These are phyloP conservation scores for Potentilla sterilis DNA, from an alignment of 306 rosid species.

Conservation along the genomic window DNA sequence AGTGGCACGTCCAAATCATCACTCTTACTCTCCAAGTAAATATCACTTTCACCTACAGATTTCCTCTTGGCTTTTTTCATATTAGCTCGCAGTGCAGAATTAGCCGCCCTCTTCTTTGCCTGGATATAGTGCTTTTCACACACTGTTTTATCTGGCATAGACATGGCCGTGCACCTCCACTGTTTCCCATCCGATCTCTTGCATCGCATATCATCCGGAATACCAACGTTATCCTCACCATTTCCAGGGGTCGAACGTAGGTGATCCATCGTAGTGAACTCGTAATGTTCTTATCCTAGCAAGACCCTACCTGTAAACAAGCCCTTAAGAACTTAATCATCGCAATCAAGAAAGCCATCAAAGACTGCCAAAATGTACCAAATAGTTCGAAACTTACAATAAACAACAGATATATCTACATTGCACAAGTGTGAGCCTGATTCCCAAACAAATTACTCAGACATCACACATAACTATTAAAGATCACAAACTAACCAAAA, in stretches of 20 bases:
- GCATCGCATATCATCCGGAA: constrained; percentile 95
- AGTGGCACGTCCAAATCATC: constrained; percentile 67
- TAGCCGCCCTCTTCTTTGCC: constrained; percentile 96
- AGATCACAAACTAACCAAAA: background rate
- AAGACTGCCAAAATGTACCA: background rate
- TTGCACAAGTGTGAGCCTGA: background rate
- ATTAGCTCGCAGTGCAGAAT: constrained; percentile 95
- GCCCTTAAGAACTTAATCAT: background rate
- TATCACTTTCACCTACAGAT: constrained; percentile 58
- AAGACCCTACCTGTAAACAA: constrained; percentile 1
- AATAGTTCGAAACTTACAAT: background rate
- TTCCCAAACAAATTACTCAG: background rate
- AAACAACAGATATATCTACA: background rate
- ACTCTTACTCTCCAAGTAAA: constrained; percentile 65
- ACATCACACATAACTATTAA: background rate
- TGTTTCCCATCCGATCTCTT: constrained; percentile 97
- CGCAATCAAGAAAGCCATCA: background rate
- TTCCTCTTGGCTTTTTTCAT: constrained; percentile 85
- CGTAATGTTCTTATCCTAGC: background rate
- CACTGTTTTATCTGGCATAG: constrained; percentile 98
- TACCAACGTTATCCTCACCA: constrained; percentile 70
- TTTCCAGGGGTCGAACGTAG: constrained; percentile 45
- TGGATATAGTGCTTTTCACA: constrained; percentile 98
- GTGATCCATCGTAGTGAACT: constrained; percentile 48
- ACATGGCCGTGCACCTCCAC: constrained; percentile 97